Evolutionary conservation across 148 eudicot species (phyloP).

Genomic region (Rhododendron griersonianum): DNA sequence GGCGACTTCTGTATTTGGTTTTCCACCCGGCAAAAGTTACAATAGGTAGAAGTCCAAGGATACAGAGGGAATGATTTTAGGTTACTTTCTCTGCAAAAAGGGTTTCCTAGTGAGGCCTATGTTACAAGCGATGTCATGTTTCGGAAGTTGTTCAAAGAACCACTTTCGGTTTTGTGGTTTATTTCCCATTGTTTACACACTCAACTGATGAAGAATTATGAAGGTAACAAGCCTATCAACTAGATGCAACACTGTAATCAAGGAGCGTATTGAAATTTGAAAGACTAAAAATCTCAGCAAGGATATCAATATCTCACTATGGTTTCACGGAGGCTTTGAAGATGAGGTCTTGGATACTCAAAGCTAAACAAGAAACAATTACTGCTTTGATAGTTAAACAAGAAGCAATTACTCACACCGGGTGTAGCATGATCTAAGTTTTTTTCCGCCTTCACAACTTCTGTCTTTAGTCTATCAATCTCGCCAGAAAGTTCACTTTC

Average conservation of each 20-base stretch:
- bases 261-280: neutral
- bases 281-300: neutral
- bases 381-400: neutral
- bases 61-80: neutral
- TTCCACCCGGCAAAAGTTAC: neutral
- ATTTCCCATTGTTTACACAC: neutral
- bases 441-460: conserved; percentile 86
- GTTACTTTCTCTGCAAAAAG: neutral
- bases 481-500: conserved; percentile 83
- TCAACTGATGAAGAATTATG: neutral
- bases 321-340: neutral
- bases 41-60: neutral
- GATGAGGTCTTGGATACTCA: neutral
- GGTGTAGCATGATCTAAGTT: conserved; percentile 95
- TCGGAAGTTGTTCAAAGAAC: neutral
- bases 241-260: neutral
- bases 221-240: neutral
- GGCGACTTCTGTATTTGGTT: neutral
- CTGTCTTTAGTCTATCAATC: conserved; percentile 75
- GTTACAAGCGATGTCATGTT: neutral
- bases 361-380: neutral
- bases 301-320: neutral
- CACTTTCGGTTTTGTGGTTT: neutral
- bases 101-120: neutral
- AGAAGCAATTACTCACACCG: conserved; percentile 63